Conservation (phyloP, 2,329 filamentous ascomycete species). For the Botrytis byssoidea region DNA sequence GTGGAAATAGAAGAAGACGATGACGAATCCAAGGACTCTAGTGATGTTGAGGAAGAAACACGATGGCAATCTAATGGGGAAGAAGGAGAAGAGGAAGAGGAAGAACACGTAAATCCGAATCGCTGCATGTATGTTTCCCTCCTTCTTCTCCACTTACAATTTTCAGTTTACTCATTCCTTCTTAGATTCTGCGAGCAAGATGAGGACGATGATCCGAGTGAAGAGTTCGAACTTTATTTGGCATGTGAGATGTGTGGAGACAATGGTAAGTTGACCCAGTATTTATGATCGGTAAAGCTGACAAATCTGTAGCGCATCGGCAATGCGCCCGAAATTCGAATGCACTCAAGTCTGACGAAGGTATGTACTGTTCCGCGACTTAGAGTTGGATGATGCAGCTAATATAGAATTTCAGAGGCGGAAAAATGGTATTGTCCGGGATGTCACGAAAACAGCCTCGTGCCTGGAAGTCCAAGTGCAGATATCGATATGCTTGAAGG, state of each 20-base stretch:
- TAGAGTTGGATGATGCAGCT: not conserved
- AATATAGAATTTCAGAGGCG: slow-evolving; percentile 45
- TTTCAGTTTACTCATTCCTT: slow-evolving; percentile 34
- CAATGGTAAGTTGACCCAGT: slow-evolving; percentile 63
- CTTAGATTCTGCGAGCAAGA: slow-evolving; percentile 78
- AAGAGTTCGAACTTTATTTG: slow-evolving; percentile 78
- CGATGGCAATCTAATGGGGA: slow-evolving; percentile 54
- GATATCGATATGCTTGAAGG: slow-evolving; percentile 23
- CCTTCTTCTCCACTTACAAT: not conserved
- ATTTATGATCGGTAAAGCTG: slow-evolving; percentile 39
- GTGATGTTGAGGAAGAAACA: slow-evolving; percentile 57
- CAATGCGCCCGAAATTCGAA: slow-evolving; percentile 79
- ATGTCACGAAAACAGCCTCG: slow-evolving; percentile 48
- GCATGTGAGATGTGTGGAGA: slow-evolving; percentile 76
- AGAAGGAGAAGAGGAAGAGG: slow-evolving; percentile 51
- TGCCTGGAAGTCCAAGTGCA: slow-evolving; percentile 39
- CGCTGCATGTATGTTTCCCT: slow-evolving; percentile 61
- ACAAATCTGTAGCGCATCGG: slow-evolving; percentile 71
- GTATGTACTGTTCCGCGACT: slow-evolving; percentile 45
- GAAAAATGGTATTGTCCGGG: slow-evolving; percentile 61
- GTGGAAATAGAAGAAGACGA: slow-evolving; percentile 38
- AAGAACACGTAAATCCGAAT: slow-evolving; percentile 51
- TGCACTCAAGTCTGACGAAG: slow-evolving; percentile 59
- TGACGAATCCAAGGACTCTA: slow-evolving; percentile 54
- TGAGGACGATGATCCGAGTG: slow-evolving; percentile 78